Percentiles rank a stretch among this genome's conserved stretches.
Evolutionary conservation across 768 basidiomycete genomes (phyloP).

Genomic region (Nevesoporus exiguus): DNA sequence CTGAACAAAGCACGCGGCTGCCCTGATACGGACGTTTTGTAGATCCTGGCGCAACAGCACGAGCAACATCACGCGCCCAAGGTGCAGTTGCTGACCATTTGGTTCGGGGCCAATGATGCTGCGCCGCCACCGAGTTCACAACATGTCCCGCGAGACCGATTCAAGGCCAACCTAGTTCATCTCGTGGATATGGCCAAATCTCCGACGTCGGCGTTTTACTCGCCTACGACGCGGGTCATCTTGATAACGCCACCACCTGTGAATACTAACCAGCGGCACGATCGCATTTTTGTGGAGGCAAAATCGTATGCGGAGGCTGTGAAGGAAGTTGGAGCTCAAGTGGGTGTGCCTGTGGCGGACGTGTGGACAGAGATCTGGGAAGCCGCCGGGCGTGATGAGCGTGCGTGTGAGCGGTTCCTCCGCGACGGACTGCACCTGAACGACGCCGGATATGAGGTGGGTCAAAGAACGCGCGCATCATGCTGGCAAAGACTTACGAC

Average conservation of each 20-base stretch:
- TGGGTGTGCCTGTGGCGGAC: conserved; percentile 64
- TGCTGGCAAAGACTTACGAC: neutral
- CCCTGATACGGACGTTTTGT: neutral
- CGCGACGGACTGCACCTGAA: conserved; percentile 82
- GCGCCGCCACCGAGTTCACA: conserved; percentile 61
- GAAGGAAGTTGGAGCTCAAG: conserved; percentile 51
- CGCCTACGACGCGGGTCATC: conserved; percentile 69
- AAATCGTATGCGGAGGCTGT: conserved; percentile 70
- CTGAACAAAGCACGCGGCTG: neutral
- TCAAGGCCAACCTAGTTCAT: conserved; percentile 56
- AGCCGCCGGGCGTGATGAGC: conserved; percentile 62
- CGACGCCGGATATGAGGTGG: conserved; percentile 69
- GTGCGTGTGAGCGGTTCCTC: conserved; percentile 48
- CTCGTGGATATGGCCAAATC: conserved; percentile 63
- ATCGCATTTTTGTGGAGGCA: conserved; percentile 58
- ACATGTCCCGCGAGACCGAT: conserved; percentile 70
- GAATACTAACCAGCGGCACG: conserved; percentile 55
- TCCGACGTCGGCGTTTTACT: conserved; percentile 60
- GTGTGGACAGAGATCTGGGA: conserved; percentile 72
- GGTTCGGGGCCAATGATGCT: conserved; percentile 92
- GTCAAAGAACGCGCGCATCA: conserved; percentile 1
- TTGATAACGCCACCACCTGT: conserved; percentile 86
- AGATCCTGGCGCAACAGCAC: conserved; percentile 58
- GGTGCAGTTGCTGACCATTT: conserved; percentile 74
- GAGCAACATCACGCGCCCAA: conserved; percentile 49